These are phyloP conservation scores for Neonectria hederae DNA, from an alignment of 2,329 filamentous ascomycete species.

Conservation along the genomic window DNA sequence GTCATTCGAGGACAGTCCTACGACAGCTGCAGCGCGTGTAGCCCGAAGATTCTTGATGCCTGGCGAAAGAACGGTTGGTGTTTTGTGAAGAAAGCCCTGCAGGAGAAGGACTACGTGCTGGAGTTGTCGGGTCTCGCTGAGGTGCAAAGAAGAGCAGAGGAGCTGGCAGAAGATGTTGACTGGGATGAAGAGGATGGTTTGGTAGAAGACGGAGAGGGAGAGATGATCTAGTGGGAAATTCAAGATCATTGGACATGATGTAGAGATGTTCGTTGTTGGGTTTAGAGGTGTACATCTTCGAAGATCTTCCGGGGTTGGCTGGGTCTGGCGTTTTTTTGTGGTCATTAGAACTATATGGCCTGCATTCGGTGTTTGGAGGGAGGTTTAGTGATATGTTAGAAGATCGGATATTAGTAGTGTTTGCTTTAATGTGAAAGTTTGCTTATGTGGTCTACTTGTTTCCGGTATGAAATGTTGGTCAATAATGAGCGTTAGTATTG, in stretches of 20 bases:
- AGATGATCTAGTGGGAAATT: conserved; percentile 52
- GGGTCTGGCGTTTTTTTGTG: conserved; percentile 14
- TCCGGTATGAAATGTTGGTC: no score
- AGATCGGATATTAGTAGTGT: neutral
- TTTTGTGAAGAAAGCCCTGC: conserved; percentile 78
- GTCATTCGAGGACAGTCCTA: conserved; percentile 79
- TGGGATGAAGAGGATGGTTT: conserved; percentile 67
- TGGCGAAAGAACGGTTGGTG: conserved; percentile 77
- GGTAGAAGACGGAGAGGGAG: conserved; percentile 63
- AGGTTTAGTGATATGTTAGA: neutral
- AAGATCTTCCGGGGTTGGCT: neutral
- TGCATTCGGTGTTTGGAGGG: neutral
- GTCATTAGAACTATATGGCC: neutral
- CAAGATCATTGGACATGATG: neutral
- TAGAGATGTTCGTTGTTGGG: neutral
- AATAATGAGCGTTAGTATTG: neutral
- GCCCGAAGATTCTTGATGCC: conserved; percentile 71
- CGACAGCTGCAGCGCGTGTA: conserved; percentile 84
- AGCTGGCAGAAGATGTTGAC: conserved; percentile 63
- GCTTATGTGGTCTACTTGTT: neutral
- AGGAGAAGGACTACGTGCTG: conserved; percentile 80
- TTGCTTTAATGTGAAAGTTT: neutral
- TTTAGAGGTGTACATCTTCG: neutral
- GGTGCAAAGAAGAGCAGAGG: conserved; percentile 69
- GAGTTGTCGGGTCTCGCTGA: conserved; percentile 79